Evolutionary conservation across 2,329 filamentous ascomycete genomes (phyloP), one percentile per base, ranked within the genome.

Genomic region (Pseudopithomyces chartarum): DNA sequence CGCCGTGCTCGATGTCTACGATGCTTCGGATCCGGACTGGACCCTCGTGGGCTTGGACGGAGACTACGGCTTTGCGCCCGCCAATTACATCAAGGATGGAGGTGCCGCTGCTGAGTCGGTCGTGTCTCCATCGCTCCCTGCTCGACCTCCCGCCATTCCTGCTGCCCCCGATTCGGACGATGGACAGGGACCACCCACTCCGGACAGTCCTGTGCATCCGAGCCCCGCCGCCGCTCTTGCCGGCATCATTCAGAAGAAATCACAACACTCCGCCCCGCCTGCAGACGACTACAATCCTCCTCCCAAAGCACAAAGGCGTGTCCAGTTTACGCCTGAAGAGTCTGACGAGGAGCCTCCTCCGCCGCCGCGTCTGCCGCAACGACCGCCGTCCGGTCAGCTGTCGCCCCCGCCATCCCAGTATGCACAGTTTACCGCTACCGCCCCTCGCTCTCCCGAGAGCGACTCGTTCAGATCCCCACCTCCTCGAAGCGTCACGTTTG

Each of bases 11-110:
- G 82, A 90, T 58, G 90, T 99, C 46, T 98, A 91, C 78, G 95
- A 99, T 76, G 88, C 84, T 10, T 90, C 92, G 5, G 95, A 99
- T 75, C 91, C 92, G 13, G 95, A 99, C 78, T 99, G 95, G 95
- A 97, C 95, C 60, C 81, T 99, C 48, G 94, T 96, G 29, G 93
- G 94, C 17, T 81, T 89, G 43, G 87, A 92, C 64, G 86, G 86
- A 52, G 92, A 97, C 63, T 99, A 88, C 79, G 95, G 95, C 47
- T 99, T 99, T 76, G 95, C 91, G 52, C 95, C 95, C 3, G 86
- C 94, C 58, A 99, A 98, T 77, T 99, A 99, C 74, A 97, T 98
- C 63, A 76, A 81, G 45, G 82, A 84, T 39, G 74, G 74, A 26
- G 71, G 81, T 19, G 79, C 81, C 46, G 69, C 76, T 46, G 68